These are phyloP conservation scores for Rhinocladiella similis DNA, from an alignment of 2,329 filamentous ascomycete species.

Conservation along the genomic window DNA sequence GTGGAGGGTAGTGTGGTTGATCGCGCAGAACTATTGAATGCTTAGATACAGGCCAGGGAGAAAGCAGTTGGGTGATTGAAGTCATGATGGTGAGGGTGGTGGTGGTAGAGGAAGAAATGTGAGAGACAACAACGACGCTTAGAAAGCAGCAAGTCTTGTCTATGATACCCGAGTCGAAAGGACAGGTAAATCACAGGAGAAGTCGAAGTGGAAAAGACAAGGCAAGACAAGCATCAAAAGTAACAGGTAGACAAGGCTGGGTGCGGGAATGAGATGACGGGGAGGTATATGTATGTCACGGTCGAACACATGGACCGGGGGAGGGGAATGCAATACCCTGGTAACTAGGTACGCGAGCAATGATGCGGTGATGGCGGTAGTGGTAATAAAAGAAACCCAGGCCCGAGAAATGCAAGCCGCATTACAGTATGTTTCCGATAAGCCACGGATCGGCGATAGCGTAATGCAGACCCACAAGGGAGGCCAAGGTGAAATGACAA, in stretches of 20 bases:
- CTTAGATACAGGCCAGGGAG: conserved; percentile 30
- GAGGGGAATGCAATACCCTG: conserved; percentile 13
- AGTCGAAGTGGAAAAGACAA: background rate
- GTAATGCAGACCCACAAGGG: conserved; percentile 9
- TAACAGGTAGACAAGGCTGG: conserved; percentile 23
- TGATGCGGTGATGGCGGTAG: conserved; percentile 8
- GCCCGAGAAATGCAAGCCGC: conserved; percentile 7
- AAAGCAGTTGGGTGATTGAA: conserved; percentile 31
- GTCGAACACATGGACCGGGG: conserved; percentile 4
- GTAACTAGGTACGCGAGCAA: conserved; percentile 11
- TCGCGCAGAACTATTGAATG: conserved; percentile 31
- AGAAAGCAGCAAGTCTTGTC: background rate
- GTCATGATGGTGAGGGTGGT: conserved; percentile 25
- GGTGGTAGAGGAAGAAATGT: background rate
- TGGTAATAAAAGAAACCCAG: conserved; percentile 5
- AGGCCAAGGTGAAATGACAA: conserved; percentile 10
- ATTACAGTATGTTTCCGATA: conserved; percentile 14
- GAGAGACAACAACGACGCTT: too few species aligned
- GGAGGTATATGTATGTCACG: conserved; percentile 26
- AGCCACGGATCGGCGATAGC: conserved; percentile 16
- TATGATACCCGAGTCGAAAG: conserved; percentile 6
- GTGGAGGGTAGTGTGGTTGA: conserved; percentile 26
- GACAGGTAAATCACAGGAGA: conserved; percentile 1
- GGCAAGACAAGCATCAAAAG: conserved; percentile 4
- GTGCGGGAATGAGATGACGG: conserved; percentile 7